phyloP scores from a whole-genome alignment of 176 grass and related monocot species.

The Chloris gayana region DNA sequence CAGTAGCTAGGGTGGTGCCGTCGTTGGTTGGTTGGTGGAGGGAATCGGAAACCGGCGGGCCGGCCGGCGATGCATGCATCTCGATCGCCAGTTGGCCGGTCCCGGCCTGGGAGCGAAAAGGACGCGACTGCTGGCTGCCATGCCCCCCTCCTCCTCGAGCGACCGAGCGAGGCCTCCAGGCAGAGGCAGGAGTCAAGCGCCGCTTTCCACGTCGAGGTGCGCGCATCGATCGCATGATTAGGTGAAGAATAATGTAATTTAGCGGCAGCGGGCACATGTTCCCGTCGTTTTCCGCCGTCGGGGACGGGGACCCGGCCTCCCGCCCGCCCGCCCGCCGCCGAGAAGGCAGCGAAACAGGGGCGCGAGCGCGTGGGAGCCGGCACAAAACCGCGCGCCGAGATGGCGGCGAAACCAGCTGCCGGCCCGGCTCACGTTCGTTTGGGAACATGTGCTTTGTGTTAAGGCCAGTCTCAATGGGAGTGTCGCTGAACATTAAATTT shows the following conservation, averaged over 20 bases:
- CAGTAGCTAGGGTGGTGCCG: not conserved
- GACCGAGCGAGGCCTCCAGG: not conserved
- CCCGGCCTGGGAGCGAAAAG: slow-evolving; percentile 7
- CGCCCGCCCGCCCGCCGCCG: not conserved
- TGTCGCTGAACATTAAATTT: too few species aligned
- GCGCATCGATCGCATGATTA: slow-evolving; percentile 15
- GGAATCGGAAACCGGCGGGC: not conserved
- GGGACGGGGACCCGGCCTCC: not conserved
- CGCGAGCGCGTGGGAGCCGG: not conserved
- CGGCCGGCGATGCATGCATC: slow-evolving; percentile 1
- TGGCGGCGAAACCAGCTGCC: slow-evolving; percentile 19
- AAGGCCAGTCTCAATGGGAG: too few species aligned
- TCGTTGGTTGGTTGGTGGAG: not conserved
- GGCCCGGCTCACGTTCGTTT: not conserved
- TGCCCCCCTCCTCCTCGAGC: not conserved
- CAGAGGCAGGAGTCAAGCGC: not conserved
- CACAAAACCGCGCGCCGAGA: not conserved
- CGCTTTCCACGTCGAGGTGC: not conserved
- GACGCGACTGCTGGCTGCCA: not conserved
- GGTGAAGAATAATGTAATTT: not conserved
- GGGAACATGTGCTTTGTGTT: not conserved
- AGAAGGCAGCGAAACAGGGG: not conserved
- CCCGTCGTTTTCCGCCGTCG: slow-evolving; percentile 3
- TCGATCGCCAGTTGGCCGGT: slow-evolving; percentile 6
- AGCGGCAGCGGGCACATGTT: slow-evolving; percentile 4